A percentile compares a stretch with the other conserved stretches of the same genome.
These are phyloP conservation scores for Termitomyces eurrhizus DNA, from an alignment of 768 basidiomycete species.

Conservation along the genomic window DNA sequence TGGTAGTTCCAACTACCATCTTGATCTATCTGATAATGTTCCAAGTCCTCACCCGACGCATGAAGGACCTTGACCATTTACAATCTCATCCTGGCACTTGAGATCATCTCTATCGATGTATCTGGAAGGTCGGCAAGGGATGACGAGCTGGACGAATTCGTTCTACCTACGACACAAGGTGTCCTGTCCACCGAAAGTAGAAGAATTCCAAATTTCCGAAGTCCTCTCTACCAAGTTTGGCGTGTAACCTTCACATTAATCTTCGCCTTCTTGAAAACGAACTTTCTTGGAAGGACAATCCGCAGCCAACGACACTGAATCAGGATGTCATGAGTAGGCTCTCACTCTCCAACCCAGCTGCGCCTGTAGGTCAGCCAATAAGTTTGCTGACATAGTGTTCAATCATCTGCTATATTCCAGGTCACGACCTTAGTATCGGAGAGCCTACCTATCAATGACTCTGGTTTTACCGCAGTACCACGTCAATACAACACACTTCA, in stretches of 20 bases:
- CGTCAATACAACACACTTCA: constrained; percentile 39
- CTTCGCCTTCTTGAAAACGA: too few relatives aligned
- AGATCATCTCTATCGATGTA: background rate
- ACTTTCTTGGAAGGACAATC: too few relatives aligned
- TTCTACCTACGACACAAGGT: background rate
- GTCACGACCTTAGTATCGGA: constrained; percentile 41
- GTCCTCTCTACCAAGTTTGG: too few relatives aligned
- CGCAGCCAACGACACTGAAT: too few relatives aligned
- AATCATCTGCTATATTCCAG: constrained; percentile 20
- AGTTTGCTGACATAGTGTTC: background rate
- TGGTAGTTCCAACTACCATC: background rate
- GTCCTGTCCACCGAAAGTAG: too few relatives aligned
- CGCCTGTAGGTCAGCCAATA: constrained; percentile 33
- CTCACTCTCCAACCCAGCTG: constrained; percentile 31
- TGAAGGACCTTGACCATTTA: background rate
- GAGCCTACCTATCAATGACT: constrained; percentile 35
- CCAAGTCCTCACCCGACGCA: background rate
- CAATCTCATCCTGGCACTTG: background rate
- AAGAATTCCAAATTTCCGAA: too few relatives aligned
- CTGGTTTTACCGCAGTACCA: constrained; percentile 25
- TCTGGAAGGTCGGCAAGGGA: background rate
- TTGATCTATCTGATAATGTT: background rate
- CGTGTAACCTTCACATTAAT: too few relatives aligned
- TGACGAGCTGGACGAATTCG: background rate
- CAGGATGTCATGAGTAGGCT: constrained; percentile 38